Conservation (phyloP, 2,329 filamentous ascomycete species). For the Harringtonia aguacate region DNA sequence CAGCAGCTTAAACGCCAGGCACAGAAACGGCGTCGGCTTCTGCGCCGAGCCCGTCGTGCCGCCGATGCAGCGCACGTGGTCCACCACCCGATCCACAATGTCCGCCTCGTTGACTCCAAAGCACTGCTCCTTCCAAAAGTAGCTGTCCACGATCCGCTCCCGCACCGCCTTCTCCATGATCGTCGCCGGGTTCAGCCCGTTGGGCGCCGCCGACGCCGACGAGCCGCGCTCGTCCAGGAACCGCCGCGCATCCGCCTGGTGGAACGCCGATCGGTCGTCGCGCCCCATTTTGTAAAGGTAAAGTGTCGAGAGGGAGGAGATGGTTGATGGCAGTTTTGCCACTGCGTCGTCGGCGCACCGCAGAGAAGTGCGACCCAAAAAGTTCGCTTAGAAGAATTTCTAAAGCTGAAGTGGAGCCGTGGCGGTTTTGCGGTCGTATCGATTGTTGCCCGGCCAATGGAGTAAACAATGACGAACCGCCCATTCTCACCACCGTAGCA, state of each 20-base stretch:
- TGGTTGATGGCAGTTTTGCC: not conserved
- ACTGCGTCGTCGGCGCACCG: not conserved
- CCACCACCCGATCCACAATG: constrained; percentile 80
- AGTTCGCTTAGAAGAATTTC: not conserved
- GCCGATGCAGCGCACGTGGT: constrained; percentile 71
- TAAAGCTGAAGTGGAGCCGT: not conserved
- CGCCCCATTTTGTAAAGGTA: constrained; percentile 13
- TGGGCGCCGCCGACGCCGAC: constrained; percentile 61
- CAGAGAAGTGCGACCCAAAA: not conserved
- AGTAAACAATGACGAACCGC: constrained; percentile 6
- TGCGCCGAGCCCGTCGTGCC: constrained; percentile 79
- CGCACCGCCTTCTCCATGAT: constrained; percentile 93
- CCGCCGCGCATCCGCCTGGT: constrained; percentile 69
- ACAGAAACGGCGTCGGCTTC: constrained; percentile 85
- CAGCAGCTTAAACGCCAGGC: constrained; percentile 86
- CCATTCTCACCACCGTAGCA: no score
- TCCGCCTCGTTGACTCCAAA: constrained; percentile 82
- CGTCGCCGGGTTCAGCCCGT: constrained; percentile 87
- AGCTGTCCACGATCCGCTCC: constrained; percentile 88
- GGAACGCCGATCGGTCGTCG: constrained; percentile 16
- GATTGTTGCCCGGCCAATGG: constrained; percentile 14
- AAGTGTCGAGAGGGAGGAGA: constrained; percentile 13
- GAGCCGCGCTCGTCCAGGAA: constrained; percentile 90
- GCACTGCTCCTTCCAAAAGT: constrained; percentile 99
- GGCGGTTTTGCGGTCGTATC: constrained; percentile 6